A percentile compares a stretch with the other conserved stretches of the same genome.
phyloP scores from a whole-genome alignment of 192 early-diverging fungal species.

The Kappamyces sp. region DNA sequence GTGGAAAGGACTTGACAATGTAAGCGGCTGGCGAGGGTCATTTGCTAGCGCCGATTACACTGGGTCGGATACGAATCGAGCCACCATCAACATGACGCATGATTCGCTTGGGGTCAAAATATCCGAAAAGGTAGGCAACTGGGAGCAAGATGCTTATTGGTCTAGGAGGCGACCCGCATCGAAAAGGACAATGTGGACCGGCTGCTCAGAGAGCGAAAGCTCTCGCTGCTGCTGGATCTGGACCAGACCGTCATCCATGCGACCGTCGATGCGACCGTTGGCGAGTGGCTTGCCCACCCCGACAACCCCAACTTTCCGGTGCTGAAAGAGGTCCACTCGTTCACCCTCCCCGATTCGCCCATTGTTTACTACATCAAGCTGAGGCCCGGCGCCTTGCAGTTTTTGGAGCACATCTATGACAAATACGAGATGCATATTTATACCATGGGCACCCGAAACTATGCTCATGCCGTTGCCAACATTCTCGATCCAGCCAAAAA shows the following conservation, averaged over 20 bases:
- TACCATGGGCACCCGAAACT: constrained; percentile 93
- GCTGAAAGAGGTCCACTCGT: constrained; percentile 64
- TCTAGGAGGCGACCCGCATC: constrained; percentile 62
- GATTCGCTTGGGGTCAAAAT: constrained; percentile 65
- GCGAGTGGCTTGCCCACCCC: constrained; percentile 65
- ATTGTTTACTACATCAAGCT: constrained; percentile 77
- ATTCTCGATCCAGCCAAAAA: constrained; percentile 76
- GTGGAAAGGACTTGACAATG: constrained; percentile 65
- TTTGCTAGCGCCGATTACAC: constrained; percentile 22
- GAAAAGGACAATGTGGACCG: constrained; percentile 62
- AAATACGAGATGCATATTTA: constrained; percentile 97
- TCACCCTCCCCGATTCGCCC: constrained; percentile 64
- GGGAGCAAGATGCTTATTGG: background rate
- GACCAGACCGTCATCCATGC: constrained; percentile 98
- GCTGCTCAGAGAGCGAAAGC: constrained; percentile 59
- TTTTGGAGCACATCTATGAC: constrained; percentile 60
- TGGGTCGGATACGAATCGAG: constrained; percentile 48
- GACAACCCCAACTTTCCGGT: constrained; percentile 47
- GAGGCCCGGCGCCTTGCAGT: constrained; percentile 73
- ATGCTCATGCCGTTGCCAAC: constrained; percentile 81
- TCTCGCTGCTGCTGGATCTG: constrained; percentile 91
- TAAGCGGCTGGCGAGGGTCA: constrained; percentile 18
- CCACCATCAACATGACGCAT: constrained; percentile 75
- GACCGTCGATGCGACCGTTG: constrained; percentile 67
- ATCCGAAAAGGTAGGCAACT: constrained; percentile 38